Evolutionary conservation across 176 grass and related monocot species (phyloP).

Genomic region (Aegilops umbellulata): DNA sequence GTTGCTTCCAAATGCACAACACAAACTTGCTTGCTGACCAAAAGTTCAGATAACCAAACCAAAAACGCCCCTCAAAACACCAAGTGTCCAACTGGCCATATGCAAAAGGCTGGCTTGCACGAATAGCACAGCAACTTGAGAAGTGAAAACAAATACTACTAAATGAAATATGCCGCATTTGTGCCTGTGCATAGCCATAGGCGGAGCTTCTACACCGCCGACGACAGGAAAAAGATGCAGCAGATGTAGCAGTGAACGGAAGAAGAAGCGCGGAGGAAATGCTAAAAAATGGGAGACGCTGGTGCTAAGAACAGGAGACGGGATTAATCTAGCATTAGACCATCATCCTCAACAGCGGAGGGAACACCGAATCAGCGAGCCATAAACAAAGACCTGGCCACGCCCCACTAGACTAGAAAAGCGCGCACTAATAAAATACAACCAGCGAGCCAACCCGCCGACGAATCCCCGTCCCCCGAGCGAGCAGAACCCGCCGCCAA

Average conservation of each 20-base stretch:
- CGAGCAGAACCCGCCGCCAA: neutral
- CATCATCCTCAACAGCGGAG: neutral
- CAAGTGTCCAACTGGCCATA: neutral
- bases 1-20: neutral
- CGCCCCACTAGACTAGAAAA: neutral
- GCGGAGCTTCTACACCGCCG: neutral
- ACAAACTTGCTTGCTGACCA: neutral
- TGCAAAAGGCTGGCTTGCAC: neutral
- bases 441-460: neutral
- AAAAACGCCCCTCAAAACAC: neutral
- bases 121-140: neutral
- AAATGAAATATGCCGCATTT: constrained; percentile 3
- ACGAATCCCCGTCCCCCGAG: neutral
- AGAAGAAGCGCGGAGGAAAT: neutral
- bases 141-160: neutral
- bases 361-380: neutral
- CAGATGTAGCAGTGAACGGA: neutral
- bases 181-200: neutral
- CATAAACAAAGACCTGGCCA: constrained; percentile 47
- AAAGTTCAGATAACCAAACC: neutral
- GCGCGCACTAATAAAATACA: constrained; percentile 28
- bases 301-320: constrained; percentile 2
- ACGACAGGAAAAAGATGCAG: neutral
- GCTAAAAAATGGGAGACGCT: neutral
- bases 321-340: constrained; percentile 35